phyloP scores from a whole-genome alignment of 352 stramenopile genomes.

The Globisporangium nagaii region DNA sequence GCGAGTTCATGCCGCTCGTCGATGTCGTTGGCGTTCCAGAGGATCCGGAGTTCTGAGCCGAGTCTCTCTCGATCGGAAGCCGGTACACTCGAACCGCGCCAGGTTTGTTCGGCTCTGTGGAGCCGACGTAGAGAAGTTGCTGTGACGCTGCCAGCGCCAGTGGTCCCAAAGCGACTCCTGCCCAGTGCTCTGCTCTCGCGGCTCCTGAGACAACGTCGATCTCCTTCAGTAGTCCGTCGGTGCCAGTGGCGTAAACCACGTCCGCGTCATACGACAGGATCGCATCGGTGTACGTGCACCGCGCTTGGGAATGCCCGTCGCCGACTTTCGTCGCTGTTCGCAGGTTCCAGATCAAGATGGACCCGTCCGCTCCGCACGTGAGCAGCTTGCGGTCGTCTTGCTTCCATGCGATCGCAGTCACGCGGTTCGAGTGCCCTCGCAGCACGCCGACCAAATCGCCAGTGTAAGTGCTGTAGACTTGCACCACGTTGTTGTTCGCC shows the following conservation, averaged over 20 bases:
- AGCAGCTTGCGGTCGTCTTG: conserved; percentile 71
- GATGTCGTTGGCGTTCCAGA: conserved; percentile 9
- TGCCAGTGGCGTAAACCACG: conserved; percentile 87
- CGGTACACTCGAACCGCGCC: conserved; percentile 72
- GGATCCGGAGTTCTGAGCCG: conserved; percentile 4
- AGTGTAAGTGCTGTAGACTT: conserved; percentile 81
- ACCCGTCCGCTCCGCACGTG: conserved; percentile 69
- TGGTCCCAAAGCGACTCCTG: conserved; percentile 56
- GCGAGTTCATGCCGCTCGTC: conserved; percentile 10
- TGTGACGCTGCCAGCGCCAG: conserved; percentile 81
- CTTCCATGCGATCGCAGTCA: conserved; percentile 79
- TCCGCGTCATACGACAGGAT: conserved; percentile 55
- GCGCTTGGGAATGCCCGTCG: conserved; percentile 71
- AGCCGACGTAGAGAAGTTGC: conserved; percentile 88
- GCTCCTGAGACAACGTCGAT: conserved; percentile 75
- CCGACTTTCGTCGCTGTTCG: conserved; percentile 67
- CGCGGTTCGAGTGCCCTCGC: conserved; percentile 76
- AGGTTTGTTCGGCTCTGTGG: conserved; percentile 59
- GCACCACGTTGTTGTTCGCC: conserved; percentile 85
- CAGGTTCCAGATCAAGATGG: conserved; percentile 75
- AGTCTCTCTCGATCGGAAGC: conserved; percentile 61
- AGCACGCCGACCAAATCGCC: conserved; percentile 66
- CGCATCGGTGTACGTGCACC: conserved; percentile 67
- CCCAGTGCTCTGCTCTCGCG: conserved; percentile 53
- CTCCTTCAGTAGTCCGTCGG: conserved; percentile 86